phyloP scores from a whole-genome alignment of 345 rosid species.

The Diplotaxis tenuifolia region DNA sequence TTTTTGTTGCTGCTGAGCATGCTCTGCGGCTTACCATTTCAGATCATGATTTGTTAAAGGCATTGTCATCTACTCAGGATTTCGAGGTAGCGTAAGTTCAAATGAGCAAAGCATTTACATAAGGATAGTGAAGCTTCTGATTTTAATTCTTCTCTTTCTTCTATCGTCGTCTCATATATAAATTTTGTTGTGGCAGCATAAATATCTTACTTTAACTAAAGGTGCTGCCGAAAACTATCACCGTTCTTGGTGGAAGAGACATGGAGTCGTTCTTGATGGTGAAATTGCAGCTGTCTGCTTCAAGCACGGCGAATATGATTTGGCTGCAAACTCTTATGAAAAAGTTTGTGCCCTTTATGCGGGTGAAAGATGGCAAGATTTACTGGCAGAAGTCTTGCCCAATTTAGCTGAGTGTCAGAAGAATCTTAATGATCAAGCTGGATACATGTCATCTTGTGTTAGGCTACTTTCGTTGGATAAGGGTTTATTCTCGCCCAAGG shows the following conservation, averaged over 20 bases:
- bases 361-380: conserved; percentile 97
- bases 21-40: conserved; percentile 75
- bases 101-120: conserved; percentile 13
- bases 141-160: conserved; percentile 4
- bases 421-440: conserved; percentile 87
- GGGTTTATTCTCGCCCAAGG: conserved; percentile 74
- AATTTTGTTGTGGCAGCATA: conserved; percentile 59
- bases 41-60: conserved; percentile 60
- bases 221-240: conserved; percentile 98
- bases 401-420: conserved; percentile 95
- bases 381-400: conserved; percentile 92
- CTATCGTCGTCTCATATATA: conserved; percentile 9
- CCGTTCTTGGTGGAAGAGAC: conserved; percentile 99
- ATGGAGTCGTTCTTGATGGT: conserved; percentile 96
- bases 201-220: conserved; percentile 83
- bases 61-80: conserved; percentile 73
- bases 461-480: conserved; percentile 86
- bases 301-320: conserved; percentile 80
- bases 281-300: conserved; percentile 96
- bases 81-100: conserved; percentile 66
- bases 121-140: neutral
- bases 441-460: conserved; percentile 91
- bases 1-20: conserved; percentile 91
- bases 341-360: conserved; percentile 95
- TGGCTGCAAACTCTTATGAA: conserved; percentile 96